phyloP scores from a whole-genome alignment of 2,329 filamentous ascomycete species.

The Colletotrichum truncatum region DNA sequence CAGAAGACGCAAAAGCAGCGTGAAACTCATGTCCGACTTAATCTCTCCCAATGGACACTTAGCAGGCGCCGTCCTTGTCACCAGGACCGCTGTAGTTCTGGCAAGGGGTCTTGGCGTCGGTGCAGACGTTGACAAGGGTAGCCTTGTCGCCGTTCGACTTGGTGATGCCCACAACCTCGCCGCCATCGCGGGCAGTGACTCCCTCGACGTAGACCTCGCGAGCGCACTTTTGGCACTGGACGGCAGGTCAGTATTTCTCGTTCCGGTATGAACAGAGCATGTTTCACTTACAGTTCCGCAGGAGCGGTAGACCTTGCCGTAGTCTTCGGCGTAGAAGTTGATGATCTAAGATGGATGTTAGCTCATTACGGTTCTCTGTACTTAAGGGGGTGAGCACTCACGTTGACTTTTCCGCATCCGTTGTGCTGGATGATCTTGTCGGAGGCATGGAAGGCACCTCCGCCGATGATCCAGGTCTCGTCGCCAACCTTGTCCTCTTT shows the following conservation, averaged over 20 bases:
- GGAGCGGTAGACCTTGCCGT: constrained; percentile 52
- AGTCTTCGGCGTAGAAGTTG: constrained; percentile 54
- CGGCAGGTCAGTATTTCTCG: background rate
- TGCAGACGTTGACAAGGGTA: constrained; percentile 31
- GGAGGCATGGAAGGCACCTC: constrained; percentile 46
- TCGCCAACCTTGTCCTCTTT: constrained; percentile 33
- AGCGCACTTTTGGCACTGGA: constrained; percentile 12
- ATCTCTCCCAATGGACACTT: too few species aligned
- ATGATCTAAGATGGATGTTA: constrained; percentile 32
- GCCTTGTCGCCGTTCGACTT: constrained; percentile 21
- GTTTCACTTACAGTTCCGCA: constrained; percentile 49
- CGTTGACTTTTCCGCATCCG: constrained; percentile 43
- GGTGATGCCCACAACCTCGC: constrained; percentile 27
- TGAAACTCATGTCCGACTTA: too few species aligned
- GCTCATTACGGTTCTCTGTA: too few species aligned
- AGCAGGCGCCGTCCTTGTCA: constrained; percentile 24
- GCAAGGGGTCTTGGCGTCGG: constrained; percentile 31
- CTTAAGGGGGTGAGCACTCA: background rate
- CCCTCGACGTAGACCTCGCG: constrained; percentile 26
- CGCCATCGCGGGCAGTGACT: constrained; percentile 2
- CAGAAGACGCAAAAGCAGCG: too few species aligned
- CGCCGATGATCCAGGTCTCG: constrained; percentile 45
- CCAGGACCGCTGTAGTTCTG: constrained; percentile 31
- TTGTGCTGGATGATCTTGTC: constrained; percentile 53
- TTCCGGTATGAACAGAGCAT: rapidly evolving